phyloP scores from a whole-genome alignment of 768 basidiomycete species.

The Tylopilus plumbeoviolaceoides region DNA sequence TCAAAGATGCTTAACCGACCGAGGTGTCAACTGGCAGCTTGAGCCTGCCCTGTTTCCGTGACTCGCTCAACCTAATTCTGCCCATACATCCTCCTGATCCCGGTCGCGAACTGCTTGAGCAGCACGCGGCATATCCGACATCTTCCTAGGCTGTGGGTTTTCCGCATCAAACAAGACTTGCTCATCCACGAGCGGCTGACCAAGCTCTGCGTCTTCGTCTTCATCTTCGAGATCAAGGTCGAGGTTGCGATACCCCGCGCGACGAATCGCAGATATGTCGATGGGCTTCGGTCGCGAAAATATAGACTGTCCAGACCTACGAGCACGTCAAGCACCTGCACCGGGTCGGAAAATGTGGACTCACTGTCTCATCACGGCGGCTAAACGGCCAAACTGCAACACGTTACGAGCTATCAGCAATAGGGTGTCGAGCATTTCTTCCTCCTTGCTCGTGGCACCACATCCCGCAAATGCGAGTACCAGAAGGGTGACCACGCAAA shows the following conservation, averaged over 20 bases:
- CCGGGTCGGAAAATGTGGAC: slow-evolving; percentile 28
- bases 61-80: slow-evolving; percentile 47
- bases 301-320: slow-evolving; percentile 83
- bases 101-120: slow-evolving; percentile 51
- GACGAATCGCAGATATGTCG: slow-evolving; percentile 67
- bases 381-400: slow-evolving; percentile 88
- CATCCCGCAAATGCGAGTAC: slow-evolving; percentile 88
- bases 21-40: not conserved
- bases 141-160: slow-evolving; percentile 25
- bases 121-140: slow-evolving; percentile 59
- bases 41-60: not conserved
- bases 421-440: slow-evolving; percentile 91
- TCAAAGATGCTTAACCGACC: not conserved
- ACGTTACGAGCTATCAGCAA: slow-evolving; percentile 90
- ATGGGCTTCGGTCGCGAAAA: slow-evolving; percentile 85
- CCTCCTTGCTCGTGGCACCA: slow-evolving; percentile 78
- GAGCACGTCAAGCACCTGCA: slow-evolving; percentile 7
- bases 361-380: slow-evolving; percentile 90
- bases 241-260: slow-evolving; percentile 56
- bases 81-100: slow-evolving; percentile 71
- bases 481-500: slow-evolving; percentile 87
- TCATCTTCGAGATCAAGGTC: slow-evolving; percentile 72
- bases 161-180: slow-evolving; percentile 63
- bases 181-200: slow-evolving; percentile 54
- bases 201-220: slow-evolving; percentile 51